Base-by-base conservation (phyloP, 2,329 filamentous ascomycete species). In the Monosporascus sp. region DNA sequence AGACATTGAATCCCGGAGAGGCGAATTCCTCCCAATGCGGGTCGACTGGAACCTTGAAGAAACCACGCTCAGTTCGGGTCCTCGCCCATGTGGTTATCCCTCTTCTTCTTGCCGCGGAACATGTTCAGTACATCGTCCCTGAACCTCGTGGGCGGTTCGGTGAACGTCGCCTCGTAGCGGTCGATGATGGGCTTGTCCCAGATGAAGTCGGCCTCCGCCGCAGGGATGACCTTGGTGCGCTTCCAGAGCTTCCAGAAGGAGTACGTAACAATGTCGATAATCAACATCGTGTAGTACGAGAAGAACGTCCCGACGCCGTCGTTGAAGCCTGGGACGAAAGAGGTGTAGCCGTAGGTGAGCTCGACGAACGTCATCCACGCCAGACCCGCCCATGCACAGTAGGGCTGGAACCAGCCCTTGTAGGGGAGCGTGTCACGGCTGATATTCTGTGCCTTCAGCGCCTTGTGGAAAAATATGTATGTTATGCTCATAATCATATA, bases 171-270 rank as follows among this genome's bases (percentile, higher is more conserved):
- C 61, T 80, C 77, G 57, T 80, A 80, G 0, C 73, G 73, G 54
- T 86, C 83, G 52, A 86, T 80, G 22, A 74, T 61, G 22, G 81
- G 82, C n/a, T 77, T 72, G 61, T 86, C 76, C 82, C 82, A 82
- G 43, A 83, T 71, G 17, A 86, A 72, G 61, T 87, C 83, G 3
- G 77, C 76, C 62, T 87, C 79, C 5, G 73, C 64, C 0, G 84
- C 72, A 2, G 70, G 69, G 19, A 84, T 72, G 50, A 80, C 71
- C 55, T 75, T 76, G 2, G 85, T 88, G 53, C 73, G 74, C 71
- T 84, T 82, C 65, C 83, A 20, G 1, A 88, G 7, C 70, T 89
- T 90, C 83, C 84, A 90, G 61, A 74, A 74, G 20, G 78, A 84
- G 71, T 80, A 80, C 19, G 73, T 69, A 66, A 80, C 73, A 63